These are phyloP conservation scores for Oryza brachyantha DNA, from an alignment of 176 grass and related monocot species.

Conservation along the genomic window DNA sequence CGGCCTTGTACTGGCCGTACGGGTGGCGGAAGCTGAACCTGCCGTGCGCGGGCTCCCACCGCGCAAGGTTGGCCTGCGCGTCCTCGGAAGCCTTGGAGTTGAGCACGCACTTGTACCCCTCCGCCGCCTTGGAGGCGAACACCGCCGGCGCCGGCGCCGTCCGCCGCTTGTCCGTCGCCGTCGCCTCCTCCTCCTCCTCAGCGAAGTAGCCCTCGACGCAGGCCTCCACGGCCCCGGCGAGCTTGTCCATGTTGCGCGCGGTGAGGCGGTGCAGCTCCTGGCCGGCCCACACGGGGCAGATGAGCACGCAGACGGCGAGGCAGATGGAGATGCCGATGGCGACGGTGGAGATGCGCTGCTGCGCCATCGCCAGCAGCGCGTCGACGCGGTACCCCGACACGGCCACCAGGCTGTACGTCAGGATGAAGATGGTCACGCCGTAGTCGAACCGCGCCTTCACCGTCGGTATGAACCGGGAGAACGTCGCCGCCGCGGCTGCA, in stretches of 20 bases:
- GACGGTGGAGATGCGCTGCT: slow-evolving; percentile 52
- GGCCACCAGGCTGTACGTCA: slow-evolving; percentile 69
- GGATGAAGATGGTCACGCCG: slow-evolving; percentile 76
- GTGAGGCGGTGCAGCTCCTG: slow-evolving; percentile 66
- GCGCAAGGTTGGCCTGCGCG: slow-evolving; percentile 64
- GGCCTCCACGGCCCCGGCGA: slow-evolving; percentile 54
- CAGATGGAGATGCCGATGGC: slow-evolving; percentile 60
- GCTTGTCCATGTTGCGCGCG: slow-evolving; percentile 63
- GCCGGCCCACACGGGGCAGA: slow-evolving; percentile 66
- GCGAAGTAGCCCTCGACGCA: slow-evolving; percentile 56
- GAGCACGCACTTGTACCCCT: slow-evolving; percentile 63
- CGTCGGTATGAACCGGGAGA: slow-evolving; percentile 68
- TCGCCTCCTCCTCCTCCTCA: background rate
- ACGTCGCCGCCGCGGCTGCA: slow-evolving; percentile 63
- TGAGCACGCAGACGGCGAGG: slow-evolving; percentile 49
- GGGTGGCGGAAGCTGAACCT: slow-evolving; percentile 64
- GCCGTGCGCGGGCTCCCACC: slow-evolving; percentile 68
- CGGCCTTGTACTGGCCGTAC: slow-evolving; percentile 57
- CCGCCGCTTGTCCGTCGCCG: background rate
- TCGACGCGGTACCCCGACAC: slow-evolving; percentile 76
- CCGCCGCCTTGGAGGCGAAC: slow-evolving; percentile 27
- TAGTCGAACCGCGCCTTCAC: slow-evolving; percentile 76
- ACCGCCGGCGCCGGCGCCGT: background rate
- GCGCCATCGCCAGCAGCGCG: slow-evolving; percentile 39
- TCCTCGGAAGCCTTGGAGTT: slow-evolving; percentile 70